Evolutionary conservation across 2,329 filamentous ascomycete genomes (phyloP).

Genomic region (Pseudocercospora fuligena): DNA sequence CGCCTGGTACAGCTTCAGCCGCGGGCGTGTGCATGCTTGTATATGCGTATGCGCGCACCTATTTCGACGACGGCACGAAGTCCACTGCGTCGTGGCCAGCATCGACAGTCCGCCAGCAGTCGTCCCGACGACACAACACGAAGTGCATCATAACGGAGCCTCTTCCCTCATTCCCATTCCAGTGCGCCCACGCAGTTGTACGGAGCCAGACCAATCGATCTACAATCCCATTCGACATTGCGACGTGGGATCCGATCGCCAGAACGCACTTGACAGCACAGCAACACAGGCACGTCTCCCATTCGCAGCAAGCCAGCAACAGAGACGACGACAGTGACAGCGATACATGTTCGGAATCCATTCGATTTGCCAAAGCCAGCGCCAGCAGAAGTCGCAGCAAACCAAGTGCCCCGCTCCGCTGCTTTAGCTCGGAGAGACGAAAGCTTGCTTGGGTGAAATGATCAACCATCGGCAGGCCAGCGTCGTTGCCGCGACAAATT

Average conservation of each 20-base stretch:
- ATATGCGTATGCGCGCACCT: conserved; percentile 26
- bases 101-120: conserved; percentile 10
- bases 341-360: conserved; percentile 5
- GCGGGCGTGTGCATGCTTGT: conserved; percentile 29
- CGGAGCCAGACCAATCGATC: conserved; percentile 9
- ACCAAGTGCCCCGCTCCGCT: conserved; percentile 32
- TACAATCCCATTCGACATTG: conserved; percentile 4
- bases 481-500: conserved; percentile 32
- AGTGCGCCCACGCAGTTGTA: conserved; percentile 6
- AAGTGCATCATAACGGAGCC: conserved; percentile 5
- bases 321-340: background rate
- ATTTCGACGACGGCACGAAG: conserved; percentile 9
- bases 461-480: conserved; percentile 36
- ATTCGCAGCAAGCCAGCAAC: conserved; percentile 15
- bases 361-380: conserved; percentile 21
- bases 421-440: conserved; percentile 35
- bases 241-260: conserved; percentile 16
- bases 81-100: conserved; percentile 10
- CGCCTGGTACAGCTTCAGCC: conserved; percentile 15
- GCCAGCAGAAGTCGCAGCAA: conserved; percentile 12
- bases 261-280: conserved; percentile 23
- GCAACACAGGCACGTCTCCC: conserved; percentile 13
- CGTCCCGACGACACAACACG: conserved; percentile 12
- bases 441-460: conserved; percentile 29
- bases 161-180: conserved; percentile 11